Evolutionary conservation across 768 basidiomycete species (phyloP).

Genomic region (Mycena olivaceomarginata): DNA sequence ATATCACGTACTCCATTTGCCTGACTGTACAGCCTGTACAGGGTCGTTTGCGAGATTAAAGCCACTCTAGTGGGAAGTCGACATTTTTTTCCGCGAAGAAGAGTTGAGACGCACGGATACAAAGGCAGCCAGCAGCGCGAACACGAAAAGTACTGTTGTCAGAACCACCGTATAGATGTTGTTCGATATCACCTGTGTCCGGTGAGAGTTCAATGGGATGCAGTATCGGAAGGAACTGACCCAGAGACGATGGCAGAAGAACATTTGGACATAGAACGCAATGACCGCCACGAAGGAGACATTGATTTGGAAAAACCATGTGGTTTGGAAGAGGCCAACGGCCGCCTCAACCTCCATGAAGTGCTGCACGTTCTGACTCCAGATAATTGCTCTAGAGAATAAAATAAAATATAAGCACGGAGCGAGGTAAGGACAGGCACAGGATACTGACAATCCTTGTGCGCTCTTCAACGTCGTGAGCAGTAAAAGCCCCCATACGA

Average conservation of each 20-base stretch:
- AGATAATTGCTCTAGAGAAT: not conserved
- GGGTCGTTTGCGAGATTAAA: not conserved
- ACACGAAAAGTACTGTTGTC: not conserved
- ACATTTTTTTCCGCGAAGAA: not conserved
- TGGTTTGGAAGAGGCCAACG: not conserved
- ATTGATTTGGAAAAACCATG: not conserved
- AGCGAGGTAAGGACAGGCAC: not conserved
- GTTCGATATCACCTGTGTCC: slow-evolving; percentile 7
- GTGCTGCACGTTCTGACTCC: not conserved
- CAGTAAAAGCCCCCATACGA: not conserved
- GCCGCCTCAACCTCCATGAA: not conserved
- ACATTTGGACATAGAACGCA: slow-evolving; percentile 11
- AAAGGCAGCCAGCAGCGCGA: not conserved
- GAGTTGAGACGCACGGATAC: not conserved
- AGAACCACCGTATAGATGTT: not conserved
- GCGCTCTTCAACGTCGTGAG: slow-evolving; percentile 3
- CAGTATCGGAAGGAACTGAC: not conserved
- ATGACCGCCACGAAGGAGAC: not conserved
- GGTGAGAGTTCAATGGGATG: not conserved
- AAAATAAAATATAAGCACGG: not conserved
- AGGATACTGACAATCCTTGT: not conserved
- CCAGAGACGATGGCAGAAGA: slow-evolving; percentile 5
- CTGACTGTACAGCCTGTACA: not conserved
- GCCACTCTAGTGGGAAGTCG: not conserved
- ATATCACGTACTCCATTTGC: not conserved